Base-by-base conservation (phyloP, 345 rosid genomes). In the Ailanthus altissimus region DNA sequence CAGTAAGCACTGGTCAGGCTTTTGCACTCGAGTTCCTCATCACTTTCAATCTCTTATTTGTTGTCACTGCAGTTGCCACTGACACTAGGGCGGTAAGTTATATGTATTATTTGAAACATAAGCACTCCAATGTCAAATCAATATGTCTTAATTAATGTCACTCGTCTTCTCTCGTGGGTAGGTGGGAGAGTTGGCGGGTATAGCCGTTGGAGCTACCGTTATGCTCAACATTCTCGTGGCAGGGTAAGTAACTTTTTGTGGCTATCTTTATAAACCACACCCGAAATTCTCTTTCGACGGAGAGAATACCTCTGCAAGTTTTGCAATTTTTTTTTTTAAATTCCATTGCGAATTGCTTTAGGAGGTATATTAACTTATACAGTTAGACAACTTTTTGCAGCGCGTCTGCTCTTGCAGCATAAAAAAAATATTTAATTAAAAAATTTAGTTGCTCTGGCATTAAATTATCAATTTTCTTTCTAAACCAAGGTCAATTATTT, bases 11-110 rank as follows among this genome's bases (percentile, higher is more conserved):
- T 2, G 97, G 93, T 51, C 97, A 96, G 83, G 98, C 99, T 21
- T 93, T 96, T 40, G 99, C 98, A 0, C 93, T 93, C 38, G 99
- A 96, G 88, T 96, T 96, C 68, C 75, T 96, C 42, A 96, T 96
- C 86, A 91, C 92, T 78, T 96, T 96, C 78, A 92, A 86, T 78
- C 98, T 96, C 81, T 75, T 96, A 71, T 96, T 96, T 57, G 98
- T 93, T 18, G 97, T 93, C 83, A 93, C 97, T 42, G 98, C 97
- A 2, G 99, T 96, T 0, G 98, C 99, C 47, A 96, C 99, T 2
- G 99, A 96, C 75, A 96, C 98, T 71, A 94, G 99, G 0, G 99
- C 99, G 64, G 99, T n/a, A n/a, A n/a, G n/a, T n/a, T n/a, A n/a
- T 95, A 86, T 49, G 88, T 81, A 21, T 16, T 8, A 62, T 15